Percentiles rank a stretch among this genome's conserved stretches.
Evolutionary conservation across 2,329 filamentous ascomycete species (phyloP).

Genomic region (Phaeosphaeriaceae sp.): DNA sequence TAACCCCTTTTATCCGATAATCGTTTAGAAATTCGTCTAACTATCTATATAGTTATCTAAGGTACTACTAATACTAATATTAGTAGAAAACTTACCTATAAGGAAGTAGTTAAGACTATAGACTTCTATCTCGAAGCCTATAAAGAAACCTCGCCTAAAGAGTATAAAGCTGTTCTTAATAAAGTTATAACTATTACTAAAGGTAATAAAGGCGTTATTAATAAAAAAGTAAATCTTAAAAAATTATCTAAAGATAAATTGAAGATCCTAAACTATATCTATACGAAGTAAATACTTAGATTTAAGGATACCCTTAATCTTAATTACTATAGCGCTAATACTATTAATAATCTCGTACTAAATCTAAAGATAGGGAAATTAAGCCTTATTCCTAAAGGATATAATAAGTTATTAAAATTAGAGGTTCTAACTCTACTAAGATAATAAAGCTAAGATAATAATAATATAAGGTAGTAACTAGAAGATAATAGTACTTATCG

Average conservation of each 20-base stretch:
- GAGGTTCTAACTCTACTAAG: background rate
- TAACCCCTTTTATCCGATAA: conserved; percentile 6
- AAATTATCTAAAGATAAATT: background rate
- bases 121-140: conserved; percentile 6
- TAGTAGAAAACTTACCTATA: conserved; percentile 19
- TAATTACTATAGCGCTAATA: background rate
- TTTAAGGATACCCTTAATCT: background rate
- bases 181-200: background rate
- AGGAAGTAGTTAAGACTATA: conserved; percentile 26
- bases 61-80: conserved; percentile 18
- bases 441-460: too few relatives aligned
- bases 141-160: background rate
- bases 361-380: background rate
- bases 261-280: background rate
- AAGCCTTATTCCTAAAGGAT: background rate
- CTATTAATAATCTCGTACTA: background rate
- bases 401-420: background rate
- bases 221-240: background rate
- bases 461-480: too few relatives aligned
- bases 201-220: background rate
- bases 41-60: conserved; percentile 31
- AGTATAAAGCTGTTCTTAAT: background rate
- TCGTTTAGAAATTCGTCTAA: background rate
- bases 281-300: background rate
- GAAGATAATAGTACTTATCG: too few relatives aligned